Conservation (phyloP, 345 rosid species). For the Syzygium aromaticum region DNA sequence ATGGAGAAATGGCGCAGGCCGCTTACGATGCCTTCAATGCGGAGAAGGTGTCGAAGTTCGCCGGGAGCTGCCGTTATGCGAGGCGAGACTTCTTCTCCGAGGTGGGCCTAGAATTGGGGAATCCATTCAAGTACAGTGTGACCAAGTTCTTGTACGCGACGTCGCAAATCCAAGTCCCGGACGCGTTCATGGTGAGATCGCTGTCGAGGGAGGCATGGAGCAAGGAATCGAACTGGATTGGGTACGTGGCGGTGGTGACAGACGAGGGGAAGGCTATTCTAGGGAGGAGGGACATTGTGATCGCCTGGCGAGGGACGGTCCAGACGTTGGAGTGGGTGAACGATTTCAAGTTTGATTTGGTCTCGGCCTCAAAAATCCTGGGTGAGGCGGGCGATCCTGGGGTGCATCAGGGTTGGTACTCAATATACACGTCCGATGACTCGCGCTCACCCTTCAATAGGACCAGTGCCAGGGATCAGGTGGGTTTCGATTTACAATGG, state of each 20-base stretch:
- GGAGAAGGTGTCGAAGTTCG: constrained; percentile 45
- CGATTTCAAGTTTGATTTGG: constrained; percentile 47
- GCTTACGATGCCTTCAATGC: constrained; percentile 59
- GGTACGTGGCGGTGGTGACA: constrained; percentile 73
- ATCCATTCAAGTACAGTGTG: constrained; percentile 51
- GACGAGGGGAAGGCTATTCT: constrained; percentile 50
- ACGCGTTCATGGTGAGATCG: constrained; percentile 52
- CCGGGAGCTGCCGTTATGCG: constrained; percentile 54
- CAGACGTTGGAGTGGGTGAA: constrained; percentile 66
- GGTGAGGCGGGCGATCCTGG: constrained; percentile 22
- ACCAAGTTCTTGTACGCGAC: constrained; percentile 74
- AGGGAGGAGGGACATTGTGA: constrained; percentile 81
- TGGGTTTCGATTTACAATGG: background rate
- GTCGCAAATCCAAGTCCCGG: constrained; percentile 45
- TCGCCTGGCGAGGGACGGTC: constrained; percentile 82
- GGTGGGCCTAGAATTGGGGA: constrained; percentile 44
- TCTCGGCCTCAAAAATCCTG: constrained; percentile 37
- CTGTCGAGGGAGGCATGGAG: constrained; percentile 77
- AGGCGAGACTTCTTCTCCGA: constrained; percentile 46
- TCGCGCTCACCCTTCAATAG: constrained; percentile 49
- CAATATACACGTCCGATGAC: constrained; percentile 71
- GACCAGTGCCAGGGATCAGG: constrained; percentile 63
- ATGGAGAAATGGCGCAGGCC: constrained; percentile 85
- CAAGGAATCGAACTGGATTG: constrained; percentile 82
- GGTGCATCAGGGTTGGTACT: constrained; percentile 85